phyloP scores from a whole-genome alignment of 306 rosid genomes.

The Lathyrus sativus region DNA sequence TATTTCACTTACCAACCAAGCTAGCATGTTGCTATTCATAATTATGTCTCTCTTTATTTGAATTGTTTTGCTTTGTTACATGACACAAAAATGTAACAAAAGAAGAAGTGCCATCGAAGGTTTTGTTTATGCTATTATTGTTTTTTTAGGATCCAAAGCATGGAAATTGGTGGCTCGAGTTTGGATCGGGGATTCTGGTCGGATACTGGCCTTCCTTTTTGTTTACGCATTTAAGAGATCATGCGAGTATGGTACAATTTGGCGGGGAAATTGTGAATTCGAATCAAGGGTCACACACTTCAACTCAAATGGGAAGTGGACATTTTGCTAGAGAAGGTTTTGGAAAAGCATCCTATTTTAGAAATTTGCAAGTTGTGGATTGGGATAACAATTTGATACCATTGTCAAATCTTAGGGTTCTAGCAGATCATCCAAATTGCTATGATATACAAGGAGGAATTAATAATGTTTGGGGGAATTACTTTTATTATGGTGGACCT shows the following conservation, averaged over 20 bases:
- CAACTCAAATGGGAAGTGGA: constrained; percentile 95
- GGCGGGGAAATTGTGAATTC: constrained; percentile 93
- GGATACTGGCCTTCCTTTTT: constrained; percentile 95
- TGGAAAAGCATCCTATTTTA: constrained; percentile 83
- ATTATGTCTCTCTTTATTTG: constrained; percentile 47
- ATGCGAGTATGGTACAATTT: constrained; percentile 91
- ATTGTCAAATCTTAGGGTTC: constrained; percentile 68
- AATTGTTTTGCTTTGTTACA: constrained; percentile 24
- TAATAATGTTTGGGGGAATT: constrained; percentile 88
- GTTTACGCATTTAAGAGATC: constrained; percentile 73
- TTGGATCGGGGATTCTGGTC: constrained; percentile 71
- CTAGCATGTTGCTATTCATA: constrained; percentile 48
- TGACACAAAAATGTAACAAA: constrained; percentile 8
- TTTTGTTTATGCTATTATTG: constrained; percentile 2
- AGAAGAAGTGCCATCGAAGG: constrained; percentile 33
- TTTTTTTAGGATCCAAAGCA: constrained; percentile 82
- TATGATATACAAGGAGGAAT: constrained; percentile 91
- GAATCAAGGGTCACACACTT: constrained; percentile 66
- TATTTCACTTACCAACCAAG: constrained; percentile 39
- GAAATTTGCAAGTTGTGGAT: constrained; percentile 86
- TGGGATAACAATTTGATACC: constrained; percentile 89
- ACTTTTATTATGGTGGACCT: constrained; percentile 96
- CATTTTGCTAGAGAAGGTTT: constrained; percentile 88
- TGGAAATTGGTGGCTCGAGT: constrained; percentile 97
- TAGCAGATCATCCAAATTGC: constrained; percentile 94